Evolutionary conservation across 1,139 yeast species (phyloP), one percentile per base, ranked within the genome.

Genomic region (Citeromyces hawaiiensis): DNA sequence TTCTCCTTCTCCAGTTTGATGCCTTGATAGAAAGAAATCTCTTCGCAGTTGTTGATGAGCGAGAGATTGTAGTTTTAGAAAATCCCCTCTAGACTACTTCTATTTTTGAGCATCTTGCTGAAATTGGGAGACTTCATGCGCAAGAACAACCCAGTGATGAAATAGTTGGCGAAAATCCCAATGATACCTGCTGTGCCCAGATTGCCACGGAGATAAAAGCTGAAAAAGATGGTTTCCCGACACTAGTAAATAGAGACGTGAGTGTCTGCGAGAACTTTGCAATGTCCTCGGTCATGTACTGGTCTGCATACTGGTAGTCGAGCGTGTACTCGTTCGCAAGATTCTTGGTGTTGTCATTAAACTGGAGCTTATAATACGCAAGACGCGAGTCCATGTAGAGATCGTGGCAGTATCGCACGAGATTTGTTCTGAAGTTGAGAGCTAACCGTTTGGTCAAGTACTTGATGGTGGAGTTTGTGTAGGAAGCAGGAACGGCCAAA

Each of bases 21-120:
- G 25, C 97, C 97, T 54, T 87, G 88, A 55, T 87, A 88, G 55
- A 88, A 88, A 0, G 96, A 94, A 52, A 88, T 86, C 56, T 88
- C 96, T 60, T 88, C 96, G 50, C 88, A 81, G 53, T 88, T 88
- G 42, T 83, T 80, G 54, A 86, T 86, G 54, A 88, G 68, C 53
- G 85, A 83, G 49, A 87, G 66, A 53, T 88, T 94, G 47, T 85
- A 83, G 50, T 83, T 87, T 54, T 88, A 83, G 56, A 85, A 88
- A 44, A 82, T 82, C 42, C 96, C 96, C 59, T 88, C 96, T 30
- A 88, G 71, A 38, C 73, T 75, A 4, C 94, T 83, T 56, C 77
- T 82, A 37, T 66, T 63, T 35, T 91, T 75, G 15, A 88, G 73
- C 42, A 87, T 62, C 50, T 72, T 73, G n/a, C 94, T 95, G 57